Percentiles rank a stretch among this genome's conserved stretches.
These are phyloP conservation scores for Suillus discolor DNA, from an alignment of 768 basidiomycete species.

Conservation along the genomic window DNA sequence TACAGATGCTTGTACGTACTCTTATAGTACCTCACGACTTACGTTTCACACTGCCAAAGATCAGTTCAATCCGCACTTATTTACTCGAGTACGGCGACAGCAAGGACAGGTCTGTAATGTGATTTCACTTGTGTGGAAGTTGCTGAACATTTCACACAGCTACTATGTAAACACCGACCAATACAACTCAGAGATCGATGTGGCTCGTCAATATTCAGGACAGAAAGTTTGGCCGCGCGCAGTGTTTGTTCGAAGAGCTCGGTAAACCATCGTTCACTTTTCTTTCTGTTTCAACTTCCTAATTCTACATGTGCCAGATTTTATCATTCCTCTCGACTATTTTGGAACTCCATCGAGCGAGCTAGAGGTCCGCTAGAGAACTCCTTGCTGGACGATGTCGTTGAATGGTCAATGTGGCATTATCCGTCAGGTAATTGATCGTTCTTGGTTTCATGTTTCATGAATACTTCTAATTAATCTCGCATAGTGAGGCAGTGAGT, in stretches of 20 bases:
- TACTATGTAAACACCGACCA: conserved; percentile 60
- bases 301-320: conserved; percentile 38
- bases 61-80: conserved; percentile 61
- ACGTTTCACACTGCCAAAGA: neutral
- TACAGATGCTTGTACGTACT: conserved; percentile 42
- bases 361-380: conserved; percentile 61
- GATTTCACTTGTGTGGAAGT: conserved; percentile 14
- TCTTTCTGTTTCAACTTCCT: conserved; percentile 7
- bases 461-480: conserved; percentile 5
- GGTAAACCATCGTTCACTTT: conserved; percentile 40
- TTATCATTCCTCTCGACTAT: conserved; percentile 67
- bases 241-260: conserved; percentile 64
- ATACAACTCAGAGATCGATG: conserved; percentile 60
- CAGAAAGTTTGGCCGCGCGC: conserved; percentile 82
- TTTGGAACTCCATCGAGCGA: conserved; percentile 77
- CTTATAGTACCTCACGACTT: neutral
- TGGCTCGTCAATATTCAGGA: conserved; percentile 66
- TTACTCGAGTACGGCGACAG: conserved; percentile 78
- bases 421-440: conserved; percentile 52
- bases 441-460: neutral
- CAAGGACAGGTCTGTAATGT: conserved; percentile 45
- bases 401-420: conserved; percentile 79
- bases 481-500: conserved; percentile 33
- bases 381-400: conserved; percentile 66
- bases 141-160: conserved; percentile 32